Evolutionary conservation across 257 asterid genomes (phyloP).

Genomic region (Prunella vulgaris): DNA sequence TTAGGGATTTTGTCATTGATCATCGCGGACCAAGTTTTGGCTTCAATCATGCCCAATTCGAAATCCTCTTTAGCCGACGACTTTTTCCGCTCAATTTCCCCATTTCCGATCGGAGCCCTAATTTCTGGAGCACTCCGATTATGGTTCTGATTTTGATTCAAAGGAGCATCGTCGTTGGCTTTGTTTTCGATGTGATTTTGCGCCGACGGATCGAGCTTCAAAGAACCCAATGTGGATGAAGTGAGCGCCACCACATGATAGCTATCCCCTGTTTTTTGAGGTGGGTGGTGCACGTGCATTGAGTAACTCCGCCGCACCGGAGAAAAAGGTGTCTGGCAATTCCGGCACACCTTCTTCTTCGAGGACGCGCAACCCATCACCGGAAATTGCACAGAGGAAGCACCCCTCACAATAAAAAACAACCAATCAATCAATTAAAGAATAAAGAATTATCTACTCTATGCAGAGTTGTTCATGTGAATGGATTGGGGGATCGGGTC

Average conservation of each 20-base stretch:
- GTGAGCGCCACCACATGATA: conserved; percentile 70
- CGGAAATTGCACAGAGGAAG: not conserved
- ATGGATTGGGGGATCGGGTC: too few relatives aligned
- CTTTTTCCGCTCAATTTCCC: conserved; percentile 8
- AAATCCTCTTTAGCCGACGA: conserved; percentile 45
- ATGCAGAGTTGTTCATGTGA: conserved; percentile 16
- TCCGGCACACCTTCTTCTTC: conserved; percentile 55
- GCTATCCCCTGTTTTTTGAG: conserved; percentile 42
- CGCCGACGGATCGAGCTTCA: conserved; percentile 59
- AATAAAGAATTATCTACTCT: not conserved
- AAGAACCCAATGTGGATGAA: conserved; percentile 79
- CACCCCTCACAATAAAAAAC: not conserved
- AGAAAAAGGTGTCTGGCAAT: conserved; percentile 49
- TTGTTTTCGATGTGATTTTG: not conserved
- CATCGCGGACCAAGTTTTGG: conserved; percentile 77
- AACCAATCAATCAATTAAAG: not conserved
- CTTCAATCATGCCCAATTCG: conserved; percentile 71
- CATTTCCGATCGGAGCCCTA: not conserved
- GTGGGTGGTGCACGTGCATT: conserved; percentile 48
- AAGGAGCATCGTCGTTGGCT: conserved; percentile 14
- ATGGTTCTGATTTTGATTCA: conserved; percentile 13
- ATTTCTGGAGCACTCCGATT: conserved; percentile 26
- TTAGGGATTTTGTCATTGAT: conserved; percentile 72
- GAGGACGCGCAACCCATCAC: conserved; percentile 88
- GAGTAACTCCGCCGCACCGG: conserved; percentile 83